Base-by-base conservation (phyloP, 345 rosid genomes). In the Luvunga scandens region DNA sequence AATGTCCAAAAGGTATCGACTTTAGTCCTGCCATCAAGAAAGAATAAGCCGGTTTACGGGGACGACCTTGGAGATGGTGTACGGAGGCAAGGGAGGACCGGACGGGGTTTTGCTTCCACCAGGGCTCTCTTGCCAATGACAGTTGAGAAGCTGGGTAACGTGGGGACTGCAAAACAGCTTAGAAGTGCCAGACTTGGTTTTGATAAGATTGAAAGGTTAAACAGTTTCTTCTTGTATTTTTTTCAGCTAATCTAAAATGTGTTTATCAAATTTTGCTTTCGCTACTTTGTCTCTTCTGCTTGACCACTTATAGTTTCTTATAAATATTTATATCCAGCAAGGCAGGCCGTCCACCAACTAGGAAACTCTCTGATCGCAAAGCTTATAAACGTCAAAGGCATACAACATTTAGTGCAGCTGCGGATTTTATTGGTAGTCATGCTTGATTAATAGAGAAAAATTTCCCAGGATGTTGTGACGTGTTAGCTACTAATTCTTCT, bases 311-410 rank as follows among this genome's bases (percentile, higher is more conserved):
- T 66, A 22, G 59, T 77, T 84, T 77, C 7, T 53, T 33, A 71
- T 82, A 63, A 72, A 79, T 81, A 22, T 83, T 56, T 84, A 74
- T 85, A 39, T 75, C 77, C 97, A 94, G 98, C 89, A 94, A 90
- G 83, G 82, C 88, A n/a, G 97, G 99, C 71, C 94, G 98, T 81
- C 97, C 95, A 68, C 89, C 95, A 69, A 86, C 93, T 76, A 90
- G 98, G 85, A 96, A 96, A 88, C 91, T 90, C 76, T 88, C 97
- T 83, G 98, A 90, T 79, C 94, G 98, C 66, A 94, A 88, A 85
- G 93, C 93, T 77, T 91, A 94, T 86, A 82, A 82, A 72, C 95
- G 94, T 36, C 93, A 91, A 83, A 90, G 89, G 82, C 92, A 87
- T 76, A 73, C 91, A 24, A 83, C 85, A 18, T 73, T 87, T 65